These are phyloP conservation scores for Ogataea minuta DNA, from an alignment of 805 yeast species.

Conservation along the genomic window DNA sequence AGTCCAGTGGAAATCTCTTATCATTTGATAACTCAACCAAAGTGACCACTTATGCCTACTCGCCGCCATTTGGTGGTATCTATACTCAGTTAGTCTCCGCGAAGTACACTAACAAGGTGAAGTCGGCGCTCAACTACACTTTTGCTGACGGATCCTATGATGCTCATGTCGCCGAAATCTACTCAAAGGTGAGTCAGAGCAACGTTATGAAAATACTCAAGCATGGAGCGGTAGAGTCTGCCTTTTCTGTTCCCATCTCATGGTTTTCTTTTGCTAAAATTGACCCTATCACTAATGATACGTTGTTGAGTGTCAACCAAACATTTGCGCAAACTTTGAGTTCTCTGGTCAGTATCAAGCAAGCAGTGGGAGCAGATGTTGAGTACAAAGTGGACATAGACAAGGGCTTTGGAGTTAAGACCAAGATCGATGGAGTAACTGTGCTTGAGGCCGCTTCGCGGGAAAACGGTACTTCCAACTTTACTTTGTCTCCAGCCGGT, in stretches of 20 bases:
- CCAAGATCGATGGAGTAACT: conserved; percentile 22
- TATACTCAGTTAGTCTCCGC: conserved; percentile 40
- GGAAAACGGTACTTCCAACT: conserved; percentile 48
- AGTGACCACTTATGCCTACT: conserved; percentile 33
- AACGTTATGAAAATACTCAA: conserved; percentile 39
- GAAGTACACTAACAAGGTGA: conserved; percentile 33
- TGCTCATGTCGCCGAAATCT: conserved; percentile 31
- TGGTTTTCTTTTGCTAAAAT: conserved; percentile 27
- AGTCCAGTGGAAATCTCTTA: conserved; percentile 39
- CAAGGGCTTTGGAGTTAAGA: conserved; percentile 19
- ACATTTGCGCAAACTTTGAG: conserved; percentile 34
- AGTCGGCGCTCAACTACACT: conserved; percentile 37
- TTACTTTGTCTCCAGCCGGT: conserved; percentile 42
- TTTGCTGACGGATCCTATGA: conserved; percentile 39
- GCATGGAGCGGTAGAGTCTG: conserved; percentile 41
- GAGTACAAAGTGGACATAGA: conserved; percentile 32
- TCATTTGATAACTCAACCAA: conserved; percentile 30
- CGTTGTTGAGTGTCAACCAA: conserved; percentile 22
- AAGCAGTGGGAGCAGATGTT: conserved; percentile 24
- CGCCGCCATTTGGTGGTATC: conserved; percentile 38
- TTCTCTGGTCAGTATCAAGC: conserved; percentile 20
- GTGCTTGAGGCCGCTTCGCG: conserved; percentile 28
- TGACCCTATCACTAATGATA: conserved; percentile 21
- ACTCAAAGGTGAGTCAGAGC: conserved; percentile 33
- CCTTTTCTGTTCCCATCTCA: conserved; percentile 24